phyloP scores from a whole-genome alignment of 176 grass and related monocot species.

The Raddia distichophylla region DNA sequence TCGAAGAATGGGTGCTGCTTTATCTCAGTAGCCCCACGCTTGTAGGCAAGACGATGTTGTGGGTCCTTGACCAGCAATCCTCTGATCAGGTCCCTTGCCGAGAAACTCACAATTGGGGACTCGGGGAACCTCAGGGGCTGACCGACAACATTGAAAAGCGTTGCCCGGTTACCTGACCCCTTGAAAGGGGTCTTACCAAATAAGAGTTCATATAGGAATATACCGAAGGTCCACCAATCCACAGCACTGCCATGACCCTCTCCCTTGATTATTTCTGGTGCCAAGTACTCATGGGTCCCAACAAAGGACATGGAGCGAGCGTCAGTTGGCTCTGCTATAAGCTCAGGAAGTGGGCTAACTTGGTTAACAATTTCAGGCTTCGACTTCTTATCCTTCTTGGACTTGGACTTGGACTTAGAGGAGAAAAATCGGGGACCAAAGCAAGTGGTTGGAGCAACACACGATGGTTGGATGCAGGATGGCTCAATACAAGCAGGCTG shows the following conservation, averaged over 20 bases:
- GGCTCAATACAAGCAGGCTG: conserved; percentile 74
- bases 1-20: conserved; percentile 82
- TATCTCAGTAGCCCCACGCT: conserved; percentile 72
- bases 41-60: conserved; percentile 72
- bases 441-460: conserved; percentile 67
- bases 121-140: conserved; percentile 73
- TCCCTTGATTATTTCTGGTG: conserved; percentile 78
- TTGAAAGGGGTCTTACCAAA: conserved; percentile 84
- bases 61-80: conserved; percentile 79
- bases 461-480: conserved; percentile 80
- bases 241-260: conserved; percentile 82
- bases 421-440: conserved; percentile 74
- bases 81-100: conserved; percentile 69
- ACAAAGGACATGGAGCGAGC: conserved; percentile 86
- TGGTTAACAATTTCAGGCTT: conserved; percentile 74
- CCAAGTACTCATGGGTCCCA: conserved; percentile 79
- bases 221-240: conserved; percentile 86
- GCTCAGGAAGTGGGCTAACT: conserved; percentile 67
- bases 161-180: conserved; percentile 79
- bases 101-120: conserved; percentile 67
- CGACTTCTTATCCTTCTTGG: conserved; percentile 58
- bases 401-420: conserved; percentile 60
- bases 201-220: conserved; percentile 81
- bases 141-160: conserved; percentile 79
- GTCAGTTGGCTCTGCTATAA: conserved; percentile 75